Evolutionary conservation across 2,329 filamentous ascomycete species (phyloP).

Genomic region (Arthrinium phaeospermum): DNA sequence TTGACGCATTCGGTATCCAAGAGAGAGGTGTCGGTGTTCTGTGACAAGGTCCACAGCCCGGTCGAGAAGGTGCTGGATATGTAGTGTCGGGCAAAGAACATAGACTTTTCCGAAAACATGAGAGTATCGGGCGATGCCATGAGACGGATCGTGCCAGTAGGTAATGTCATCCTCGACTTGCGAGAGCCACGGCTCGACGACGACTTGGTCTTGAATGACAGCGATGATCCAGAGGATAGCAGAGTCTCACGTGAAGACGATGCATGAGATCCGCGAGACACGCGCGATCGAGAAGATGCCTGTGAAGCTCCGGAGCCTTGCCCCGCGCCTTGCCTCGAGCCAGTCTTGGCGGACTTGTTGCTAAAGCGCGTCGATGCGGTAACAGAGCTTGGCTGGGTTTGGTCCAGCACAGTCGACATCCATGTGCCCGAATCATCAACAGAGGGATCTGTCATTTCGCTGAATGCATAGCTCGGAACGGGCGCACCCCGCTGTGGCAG

Average conservation of each 20-base stretch:
- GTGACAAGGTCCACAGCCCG: conserved; percentile 19
- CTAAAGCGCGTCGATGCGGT: background rate
- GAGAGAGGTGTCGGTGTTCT: conserved; percentile 12
- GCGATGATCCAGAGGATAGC: background rate
- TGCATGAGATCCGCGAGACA: conserved; percentile 3
- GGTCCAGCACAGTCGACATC: conserved; percentile 19
- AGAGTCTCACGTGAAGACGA: conserved; percentile 16
- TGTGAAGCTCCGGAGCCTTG: background rate
- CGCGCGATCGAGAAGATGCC: background rate
- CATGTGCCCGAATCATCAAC: conserved; percentile 16
- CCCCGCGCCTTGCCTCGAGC: background rate
- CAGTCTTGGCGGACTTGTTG: background rate
- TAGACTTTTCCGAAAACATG: conserved; percentile 20
- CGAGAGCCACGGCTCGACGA: background rate
- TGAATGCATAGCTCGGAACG: background rate
- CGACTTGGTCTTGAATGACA: background rate
- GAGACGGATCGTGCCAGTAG: background rate
- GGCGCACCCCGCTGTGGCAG: background rate
- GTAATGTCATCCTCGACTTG: background rate
- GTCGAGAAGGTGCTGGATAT: conserved; percentile 24
- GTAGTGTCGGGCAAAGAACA: conserved; percentile 24
- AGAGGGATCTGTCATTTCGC: background rate
- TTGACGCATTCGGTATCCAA: conserved; percentile 21
- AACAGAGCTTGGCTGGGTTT: conserved; percentile 5
- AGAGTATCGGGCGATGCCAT: background rate